Base-by-base conservation (phyloP, 1,284 basidiomycete genomes). In the Caloboletus firmus region DNA sequence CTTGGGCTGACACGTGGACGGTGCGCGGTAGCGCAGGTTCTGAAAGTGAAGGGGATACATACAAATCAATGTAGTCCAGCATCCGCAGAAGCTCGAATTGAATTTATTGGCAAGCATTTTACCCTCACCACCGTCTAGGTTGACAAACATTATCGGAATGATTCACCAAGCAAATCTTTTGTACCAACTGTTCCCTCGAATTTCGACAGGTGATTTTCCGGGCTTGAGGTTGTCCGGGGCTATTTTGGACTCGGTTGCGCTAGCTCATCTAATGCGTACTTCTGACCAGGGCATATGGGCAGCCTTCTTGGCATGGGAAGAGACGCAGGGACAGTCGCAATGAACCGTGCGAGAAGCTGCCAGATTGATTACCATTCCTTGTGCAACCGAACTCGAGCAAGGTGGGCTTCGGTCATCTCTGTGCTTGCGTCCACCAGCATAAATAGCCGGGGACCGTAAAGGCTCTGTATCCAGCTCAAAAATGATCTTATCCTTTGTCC, bases 1-100 rank as follows among this genome's bases (percentile, higher is more conserved):
- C 31, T 49, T 71, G 65, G 69, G 60, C 40, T 45, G 61, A 69
- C 52, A 60, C 65, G 47, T 73, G 72, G 72, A 63, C 66, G 32
- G 59, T 60, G 53, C 67, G 66, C 24, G 56, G 51, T 46, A 49
- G 52, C 24, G 45, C 58, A 47, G 58, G 56, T 26, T 49, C 56
- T 37, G 52, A 60, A 30, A 41, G 49, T 45, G 56, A 62, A 49
- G 66, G 50, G 43, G 54, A 65, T 59, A 56, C 54, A 9, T 67
- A 71, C 56, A 63, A 57, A 51, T 56, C 62, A 20, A 66, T 59
- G 63, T 72, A 68, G 51, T 56, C 50, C 51, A 41, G 34, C 42
- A 40, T 46, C 32, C 26, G 15, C 57, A 63, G 45, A 48, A 20
- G 20, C 37, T 56, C 31, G n/a, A 54, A 58, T 60, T 51, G 51